phyloP scores from a whole-genome alignment of 176 grass and related monocot genomes.

The barley (Hordeum vulgare) region DNA sequence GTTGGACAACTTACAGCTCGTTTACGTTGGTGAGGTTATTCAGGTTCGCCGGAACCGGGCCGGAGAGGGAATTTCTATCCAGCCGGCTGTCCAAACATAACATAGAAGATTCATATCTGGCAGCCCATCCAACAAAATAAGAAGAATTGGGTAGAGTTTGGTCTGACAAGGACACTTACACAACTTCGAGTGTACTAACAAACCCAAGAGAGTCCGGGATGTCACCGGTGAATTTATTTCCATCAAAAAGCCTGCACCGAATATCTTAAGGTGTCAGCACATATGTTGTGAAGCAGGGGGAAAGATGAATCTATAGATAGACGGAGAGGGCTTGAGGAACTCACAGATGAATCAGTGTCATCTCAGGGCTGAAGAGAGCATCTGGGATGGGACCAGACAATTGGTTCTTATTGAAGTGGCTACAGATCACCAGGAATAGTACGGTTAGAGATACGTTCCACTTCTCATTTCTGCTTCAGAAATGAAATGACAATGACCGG shows the following conservation, averaged over 20 bases:
- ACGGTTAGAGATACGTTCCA: neutral
- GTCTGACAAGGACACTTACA: constrained; percentile 58
- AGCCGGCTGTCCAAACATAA: constrained; percentile 55
- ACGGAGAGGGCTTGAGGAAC: constrained; percentile 2
- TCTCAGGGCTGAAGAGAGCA: constrained; percentile 70
- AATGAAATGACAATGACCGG: neutral
- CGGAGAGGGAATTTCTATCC: constrained; percentile 63
- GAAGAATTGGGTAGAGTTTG: neutral
- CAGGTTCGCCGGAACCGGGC: constrained; percentile 59
- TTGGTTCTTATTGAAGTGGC: constrained; percentile 92
- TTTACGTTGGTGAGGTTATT: constrained; percentile 62
- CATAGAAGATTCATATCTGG: neutral
- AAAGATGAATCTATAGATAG: neutral
- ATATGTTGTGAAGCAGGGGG: neutral
- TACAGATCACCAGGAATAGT: constrained; percentile 30
- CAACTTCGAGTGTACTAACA: constrained; percentile 57
- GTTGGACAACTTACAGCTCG: constrained; percentile 68
- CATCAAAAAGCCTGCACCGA: constrained; percentile 73
- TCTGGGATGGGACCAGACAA: constrained; percentile 77
- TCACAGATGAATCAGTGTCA: constrained; percentile 86
- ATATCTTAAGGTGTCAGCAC: neutral
- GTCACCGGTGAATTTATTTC: constrained; percentile 61
- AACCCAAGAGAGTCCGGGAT: constrained; percentile 74
- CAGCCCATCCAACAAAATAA: neutral
- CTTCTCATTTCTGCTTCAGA: neutral